Percentiles rank a stretch among this genome's conserved stretches.
Conservation (phyloP, 805 yeast genomes). For the Pichia nakasei region DNA sequence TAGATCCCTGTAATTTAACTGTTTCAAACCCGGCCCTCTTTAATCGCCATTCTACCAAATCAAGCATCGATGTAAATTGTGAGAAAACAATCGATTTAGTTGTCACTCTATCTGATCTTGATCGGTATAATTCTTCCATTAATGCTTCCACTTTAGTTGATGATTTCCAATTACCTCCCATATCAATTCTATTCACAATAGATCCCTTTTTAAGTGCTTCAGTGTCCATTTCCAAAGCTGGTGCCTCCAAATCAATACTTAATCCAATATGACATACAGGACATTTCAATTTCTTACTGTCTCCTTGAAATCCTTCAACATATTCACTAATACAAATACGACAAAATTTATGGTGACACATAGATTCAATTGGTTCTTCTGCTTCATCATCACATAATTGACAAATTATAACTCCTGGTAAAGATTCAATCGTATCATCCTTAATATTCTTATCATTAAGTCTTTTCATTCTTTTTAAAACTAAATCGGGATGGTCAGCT, state of each 20-base stretch:
- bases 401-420: constrained; percentile 59
- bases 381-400: constrained; percentile 96
- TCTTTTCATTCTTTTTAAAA: constrained; percentile 52
- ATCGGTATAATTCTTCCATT: constrained; percentile 82
- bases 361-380: constrained; percentile 91
- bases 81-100: constrained; percentile 95
- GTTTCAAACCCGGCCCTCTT: constrained; percentile 93
- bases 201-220: constrained; percentile 53
- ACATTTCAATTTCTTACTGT: constrained; percentile 55
- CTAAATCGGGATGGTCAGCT: constrained; percentile 97
- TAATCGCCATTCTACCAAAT: constrained; percentile 90
- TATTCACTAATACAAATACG: constrained; percentile 89
- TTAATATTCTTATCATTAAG: constrained; percentile 27
- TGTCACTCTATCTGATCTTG: constrained; percentile 79
- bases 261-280: constrained; percentile 95
- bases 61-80: constrained; percentile 84
- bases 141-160: constrained; percentile 96
- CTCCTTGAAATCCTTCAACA: constrained; percentile 69
- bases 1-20: constrained; percentile 89
- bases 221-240: constrained; percentile 64
- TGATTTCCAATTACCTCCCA: constrained; percentile 86
- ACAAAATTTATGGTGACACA: constrained; percentile 91
- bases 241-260: constrained; percentile 82
- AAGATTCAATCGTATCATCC: constrained; percentile 12
- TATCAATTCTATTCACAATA: constrained; percentile 79